Percentiles rank a stretch among this genome's conserved stretches.
These are phyloP conservation scores for Curvularia spicifera DNA, from an alignment of 2,329 filamentous ascomycete genomes.

Conservation along the genomic window DNA sequence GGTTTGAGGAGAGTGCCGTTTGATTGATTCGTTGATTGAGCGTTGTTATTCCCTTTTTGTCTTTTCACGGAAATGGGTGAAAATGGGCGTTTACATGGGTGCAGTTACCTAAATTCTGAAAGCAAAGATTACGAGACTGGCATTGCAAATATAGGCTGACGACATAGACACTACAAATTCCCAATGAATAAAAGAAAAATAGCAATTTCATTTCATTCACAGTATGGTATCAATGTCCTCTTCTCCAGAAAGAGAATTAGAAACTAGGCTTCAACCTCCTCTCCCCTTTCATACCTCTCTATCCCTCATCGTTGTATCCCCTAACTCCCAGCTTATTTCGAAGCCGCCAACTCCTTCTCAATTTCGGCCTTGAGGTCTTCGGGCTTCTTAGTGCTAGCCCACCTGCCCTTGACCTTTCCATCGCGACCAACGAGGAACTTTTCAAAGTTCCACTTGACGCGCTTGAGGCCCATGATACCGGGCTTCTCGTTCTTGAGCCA, in stretches of 20 bases:
- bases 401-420: slow-evolving; percentile 83
- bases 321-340: neutral
- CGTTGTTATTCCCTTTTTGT: neutral
- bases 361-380: slow-evolving; percentile 78
- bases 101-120: neutral
- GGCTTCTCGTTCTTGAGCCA: slow-evolving; percentile 76
- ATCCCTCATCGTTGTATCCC: neutral
- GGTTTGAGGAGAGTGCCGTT: slow-evolving; percentile 78
- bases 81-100: neutral
- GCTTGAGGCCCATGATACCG: slow-evolving; percentile 84
- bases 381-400: slow-evolving; percentile 88
- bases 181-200: too few relatives aligned
- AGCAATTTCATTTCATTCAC: too few relatives aligned
- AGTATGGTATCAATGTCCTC: slow-evolving; percentile 3
- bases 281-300: neutral
- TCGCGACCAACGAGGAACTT: slow-evolving; percentile 92
- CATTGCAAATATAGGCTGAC: too few relatives aligned
- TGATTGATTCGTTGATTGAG: slow-evolving; percentile 59
- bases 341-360: slow-evolving; percentile 67
- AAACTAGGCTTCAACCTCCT: neutral
- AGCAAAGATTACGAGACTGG: too few relatives aligned
- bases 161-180: too few relatives aligned
- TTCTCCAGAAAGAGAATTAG: neutral
- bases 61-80: neutral
- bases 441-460: slow-evolving; percentile 99